Base-by-base conservation (phyloP, 2,329 filamentous ascomycete genomes). In the Dactylellina sp. region DNA sequence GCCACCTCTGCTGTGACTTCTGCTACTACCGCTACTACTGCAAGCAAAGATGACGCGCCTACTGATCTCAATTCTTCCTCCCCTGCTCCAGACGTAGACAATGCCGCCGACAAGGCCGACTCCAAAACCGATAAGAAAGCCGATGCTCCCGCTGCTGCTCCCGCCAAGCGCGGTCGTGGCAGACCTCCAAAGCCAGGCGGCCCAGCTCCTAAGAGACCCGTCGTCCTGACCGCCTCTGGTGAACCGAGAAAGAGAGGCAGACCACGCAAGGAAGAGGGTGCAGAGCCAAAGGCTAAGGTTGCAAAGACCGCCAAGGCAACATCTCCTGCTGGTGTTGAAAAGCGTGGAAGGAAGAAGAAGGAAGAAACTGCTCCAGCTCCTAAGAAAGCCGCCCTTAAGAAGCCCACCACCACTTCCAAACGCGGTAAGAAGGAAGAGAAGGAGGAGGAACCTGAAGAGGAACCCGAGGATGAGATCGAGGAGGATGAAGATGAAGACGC, bases 271-370 rank as follows among this genome's bases (percentile, higher is more conserved):
- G 70, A 74, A 20, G 70, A 74, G 14, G 61, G 61, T 16, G 70
- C 61, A 7, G 70, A 74, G 22, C 70, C 70, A 6, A 74, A 74
- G 50, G 70, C 70, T 20, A 74, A 74, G 47, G 61, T 74, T 18
- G 70, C 70, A 6, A 66, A 59, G 32, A 66, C 61, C 11, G 37
- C 55, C 47, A 74, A 61, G 24, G 46, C 61, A 11, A 44, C 46
- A n/a, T 66, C 70, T n/a, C 55, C 70, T 28, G 42, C 40, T 7
- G 61, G 25, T 7, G 47, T 20, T 6, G 61, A 49, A 20, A 66
- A 44, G 28, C 70, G 70, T 18, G 70, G 70, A 40, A 74, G 70
- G 56, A 74, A 74, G 55, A 74, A 74, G 70, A 66, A 66, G 70
- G 70, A 74, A 32, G 61, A 66, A 1, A 20, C 61, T 1, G 24